Evolutionary conservation across 371 early-diverging fungal species (phyloP).

Genomic region (Lichtheimia corymbifera): DNA sequence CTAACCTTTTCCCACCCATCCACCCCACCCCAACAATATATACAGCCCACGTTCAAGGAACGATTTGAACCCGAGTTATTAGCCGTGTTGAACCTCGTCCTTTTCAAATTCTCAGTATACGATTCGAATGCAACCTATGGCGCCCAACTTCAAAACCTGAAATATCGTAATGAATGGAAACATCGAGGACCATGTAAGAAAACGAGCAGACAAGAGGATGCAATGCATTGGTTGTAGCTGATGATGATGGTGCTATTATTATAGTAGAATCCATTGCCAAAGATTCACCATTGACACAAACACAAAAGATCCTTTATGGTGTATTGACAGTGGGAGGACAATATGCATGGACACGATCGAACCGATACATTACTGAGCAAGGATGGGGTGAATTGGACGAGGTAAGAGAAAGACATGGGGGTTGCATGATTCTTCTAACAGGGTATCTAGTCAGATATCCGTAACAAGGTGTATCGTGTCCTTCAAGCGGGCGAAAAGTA

Average conservation of each 20-base stretch:
- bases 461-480: slow-evolving; percentile 64
- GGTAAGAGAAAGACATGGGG: slow-evolving; percentile 24
- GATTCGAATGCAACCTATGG: slow-evolving; percentile 69
- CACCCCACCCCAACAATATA: too few species aligned
- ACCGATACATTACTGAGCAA: slow-evolving; percentile 58
- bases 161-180: slow-evolving; percentile 72
- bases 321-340: slow-evolving; percentile 69
- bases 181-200: slow-evolving; percentile 64
- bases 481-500: slow-evolving; percentile 67
- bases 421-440: not conserved
- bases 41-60: slow-evolving; percentile 58
- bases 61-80: slow-evolving; percentile 63
- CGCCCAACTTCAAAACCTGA: slow-evolving; percentile 69
- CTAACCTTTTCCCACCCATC: too few species aligned
- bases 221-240: not conserved
- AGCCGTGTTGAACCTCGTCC: slow-evolving; percentile 52
- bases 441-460: slow-evolving; percentile 42
- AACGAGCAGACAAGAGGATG: not conserved
- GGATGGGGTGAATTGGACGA: slow-evolving; percentile 84
- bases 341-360: slow-evolving; percentile 71
- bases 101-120: slow-evolving; percentile 68
- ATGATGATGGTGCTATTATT: not conserved
- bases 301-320: slow-evolving; percentile 65
- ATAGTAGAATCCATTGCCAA: slow-evolving; percentile 63
- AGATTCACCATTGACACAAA: slow-evolving; percentile 59